Percentiles rank a stretch among this genome's conserved stretches.
Conservation (phyloP, 805 yeast species). For the Wickerhamomyces hampshirensis region DNA sequence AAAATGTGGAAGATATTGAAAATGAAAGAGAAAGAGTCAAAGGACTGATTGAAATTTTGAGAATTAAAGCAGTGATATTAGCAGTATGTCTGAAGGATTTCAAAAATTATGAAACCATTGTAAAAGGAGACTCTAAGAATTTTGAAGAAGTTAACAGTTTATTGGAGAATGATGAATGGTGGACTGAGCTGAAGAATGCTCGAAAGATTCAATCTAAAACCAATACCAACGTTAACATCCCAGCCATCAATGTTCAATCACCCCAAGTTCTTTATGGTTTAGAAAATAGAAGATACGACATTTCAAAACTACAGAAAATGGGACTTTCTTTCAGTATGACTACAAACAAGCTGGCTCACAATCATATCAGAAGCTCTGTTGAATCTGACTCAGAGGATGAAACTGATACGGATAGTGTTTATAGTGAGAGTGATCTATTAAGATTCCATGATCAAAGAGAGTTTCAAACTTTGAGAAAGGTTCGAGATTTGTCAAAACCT, state of each 20-base stretch:
- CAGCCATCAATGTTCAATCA: conserved; percentile 30
- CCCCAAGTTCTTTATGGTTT: conserved; percentile 19
- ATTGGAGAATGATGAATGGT: conserved; percentile 75
- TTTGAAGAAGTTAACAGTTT: conserved; percentile 44
- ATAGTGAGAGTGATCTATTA: conserved; percentile 15
- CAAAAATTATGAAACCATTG: conserved; percentile 66
- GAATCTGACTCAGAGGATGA: conserved; percentile 26
- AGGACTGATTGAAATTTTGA: conserved; percentile 62
- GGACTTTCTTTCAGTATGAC: conserved; percentile 81
- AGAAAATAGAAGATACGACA: conserved; percentile 28
- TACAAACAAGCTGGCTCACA: conserved; percentile 43
- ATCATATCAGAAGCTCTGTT: conserved; percentile 22
- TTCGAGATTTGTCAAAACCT: conserved; percentile 2
- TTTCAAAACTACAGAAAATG: conserved; percentile 65
- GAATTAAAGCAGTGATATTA: conserved; percentile 80
- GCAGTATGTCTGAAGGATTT: conserved; percentile 62
- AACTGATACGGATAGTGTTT: conserved; percentile 25
- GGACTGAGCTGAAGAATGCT: conserved; percentile 63
- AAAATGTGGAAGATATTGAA: conserved; percentile 58
- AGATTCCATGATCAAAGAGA: conserved; percentile 3
- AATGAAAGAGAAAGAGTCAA: conserved; percentile 64
- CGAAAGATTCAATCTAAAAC: conserved; percentile 35
- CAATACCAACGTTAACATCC: conserved; percentile 26
- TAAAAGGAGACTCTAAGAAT: conserved; percentile 54
- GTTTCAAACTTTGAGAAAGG: conserved; percentile 7